phyloP scores from a whole-genome alignment of 257 asterid genomes.

The Solanum etuberosum region DNA sequence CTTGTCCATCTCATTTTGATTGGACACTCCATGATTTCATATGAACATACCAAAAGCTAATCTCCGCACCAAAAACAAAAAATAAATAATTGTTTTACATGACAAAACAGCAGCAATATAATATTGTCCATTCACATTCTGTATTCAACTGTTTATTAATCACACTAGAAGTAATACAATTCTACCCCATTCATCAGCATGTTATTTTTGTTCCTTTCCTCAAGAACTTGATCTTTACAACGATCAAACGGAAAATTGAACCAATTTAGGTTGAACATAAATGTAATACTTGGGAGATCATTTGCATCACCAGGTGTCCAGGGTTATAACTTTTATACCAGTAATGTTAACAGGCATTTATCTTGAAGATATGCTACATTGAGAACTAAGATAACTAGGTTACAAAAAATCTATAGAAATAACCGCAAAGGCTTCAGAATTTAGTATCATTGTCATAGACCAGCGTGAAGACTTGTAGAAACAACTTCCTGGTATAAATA shows the following conservation, averaged over 20 bases:
- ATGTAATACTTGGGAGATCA: neutral
- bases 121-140: neutral
- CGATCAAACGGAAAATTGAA: neutral
- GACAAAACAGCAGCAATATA: neutral
- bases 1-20: neutral
- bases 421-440: neutral
- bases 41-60: neutral
- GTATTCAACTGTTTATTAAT: neutral
- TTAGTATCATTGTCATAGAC: neutral
- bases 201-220: neutral
- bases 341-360: neutral
- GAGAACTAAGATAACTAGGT: neutral
- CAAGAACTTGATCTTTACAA: neutral
- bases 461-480: neutral
- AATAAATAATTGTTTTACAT: neutral
- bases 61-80: neutral
- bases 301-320: neutral
- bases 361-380: neutral
- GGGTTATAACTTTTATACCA: neutral
- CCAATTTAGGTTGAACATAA: neutral
- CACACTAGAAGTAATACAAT: neutral
- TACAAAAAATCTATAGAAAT: neutral
- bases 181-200: neutral
- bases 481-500: neutral
- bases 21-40: neutral